Base-by-base conservation (phyloP, 345 rosid genomes). In the Raphanus raphanistrum region DNA sequence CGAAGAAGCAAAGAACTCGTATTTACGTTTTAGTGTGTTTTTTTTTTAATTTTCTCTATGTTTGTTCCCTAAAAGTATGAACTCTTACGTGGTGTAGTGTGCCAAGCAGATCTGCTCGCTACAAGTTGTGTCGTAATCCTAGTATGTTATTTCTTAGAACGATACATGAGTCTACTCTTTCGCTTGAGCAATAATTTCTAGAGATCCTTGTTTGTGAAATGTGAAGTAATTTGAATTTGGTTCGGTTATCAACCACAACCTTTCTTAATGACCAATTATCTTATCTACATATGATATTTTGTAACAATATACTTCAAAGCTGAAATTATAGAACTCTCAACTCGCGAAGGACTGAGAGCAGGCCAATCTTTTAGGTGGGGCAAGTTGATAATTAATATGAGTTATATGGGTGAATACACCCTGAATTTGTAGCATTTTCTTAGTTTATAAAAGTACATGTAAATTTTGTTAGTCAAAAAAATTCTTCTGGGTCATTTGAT, bases 81-180 rank as follows among this genome's bases (percentile, higher is more conserved):
- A 71, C 67, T 57, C 66, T 65, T 77, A 57, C 72, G 81, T 77
- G 76, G 76, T 71, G 76, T 55, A 38, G 36, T 64, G 67, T 70
- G 43, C 81, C 81, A 77, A 71, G 81, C 66, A 71, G 31, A 77
- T 77, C 76, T 77, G 76, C 76, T 77, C 65, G 76, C 81, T 77
- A 55, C 61, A 65, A 41, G 67, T 77, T 70, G 45, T 77, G 72
- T 65, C 76, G 16, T 71, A 64, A 71, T 65, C 52, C 57, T 71
- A 71, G 29, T 77, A 72, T 77, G 67, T 77, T 71, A 52, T 76
- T 63, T 77, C 75, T 48, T 13, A 26, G 8, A 3, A 55, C 21
- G 15, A 50, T 16, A 8, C 33, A 28, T 3, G 32, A 43, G 27
- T 43, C 3, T 6, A 63, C 33, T 63, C 80, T 76, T 43, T 67